phyloP scores from a whole-genome alignment of 2,329 filamentous ascomycete species.

The Conoideocrella luteorostrata region DNA sequence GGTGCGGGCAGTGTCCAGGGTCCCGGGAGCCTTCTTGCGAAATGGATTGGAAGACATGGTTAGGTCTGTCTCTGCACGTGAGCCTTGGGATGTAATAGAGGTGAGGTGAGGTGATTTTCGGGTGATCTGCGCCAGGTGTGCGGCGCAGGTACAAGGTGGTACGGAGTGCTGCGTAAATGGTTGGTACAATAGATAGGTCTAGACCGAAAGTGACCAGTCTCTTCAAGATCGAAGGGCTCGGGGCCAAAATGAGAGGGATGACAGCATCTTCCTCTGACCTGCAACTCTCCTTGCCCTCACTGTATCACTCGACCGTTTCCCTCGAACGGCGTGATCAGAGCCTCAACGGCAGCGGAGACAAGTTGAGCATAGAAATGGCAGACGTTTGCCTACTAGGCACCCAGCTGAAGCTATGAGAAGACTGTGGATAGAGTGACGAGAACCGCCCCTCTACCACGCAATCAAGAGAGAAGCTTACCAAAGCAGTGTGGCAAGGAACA shows the following conservation, averaged over 20 bases:
- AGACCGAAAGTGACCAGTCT: not conserved
- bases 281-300: too few species aligned
- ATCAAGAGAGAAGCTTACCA: too few species aligned
- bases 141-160: not conserved
- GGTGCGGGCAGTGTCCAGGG: slow-evolving; percentile 13
- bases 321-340: too few species aligned
- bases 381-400: too few species aligned
- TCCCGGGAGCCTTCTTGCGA: slow-evolving; percentile 14
- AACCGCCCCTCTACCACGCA: too few species aligned
- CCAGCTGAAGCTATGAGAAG: too few species aligned
- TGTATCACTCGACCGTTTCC: too few species aligned
- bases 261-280: slow-evolving; percentile 4
- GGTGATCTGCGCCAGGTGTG: not conserved
- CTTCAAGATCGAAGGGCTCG: slow-evolving; percentile 7
- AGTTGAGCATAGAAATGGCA: too few species aligned
- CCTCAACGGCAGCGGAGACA: too few species aligned
- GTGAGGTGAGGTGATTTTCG: not conserved
- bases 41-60: slow-evolving; percentile 20
- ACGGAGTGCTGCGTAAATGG: not conserved
- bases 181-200: not conserved
- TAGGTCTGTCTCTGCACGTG: not conserved
- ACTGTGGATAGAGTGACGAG: too few species aligned
- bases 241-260: slow-evolving; percentile 1
- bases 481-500: too few species aligned
- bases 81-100: not conserved